A percentile compares a stretch with the other conserved stretches of the same genome.
phyloP scores from a whole-genome alignment of 306 rosid genomes.

The Crotalaria pallida region DNA sequence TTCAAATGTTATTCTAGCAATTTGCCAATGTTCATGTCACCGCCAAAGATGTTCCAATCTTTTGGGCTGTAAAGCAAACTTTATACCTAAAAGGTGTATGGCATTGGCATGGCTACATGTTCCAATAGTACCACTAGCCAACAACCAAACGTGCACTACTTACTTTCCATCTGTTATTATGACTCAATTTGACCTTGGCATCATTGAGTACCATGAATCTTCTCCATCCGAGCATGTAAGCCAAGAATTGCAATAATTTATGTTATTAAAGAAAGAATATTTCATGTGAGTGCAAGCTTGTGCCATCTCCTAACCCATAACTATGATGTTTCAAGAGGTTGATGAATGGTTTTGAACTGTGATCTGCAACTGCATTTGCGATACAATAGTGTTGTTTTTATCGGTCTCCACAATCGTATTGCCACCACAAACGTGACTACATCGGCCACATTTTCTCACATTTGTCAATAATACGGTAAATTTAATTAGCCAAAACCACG shows the following conservation, averaged over 20 bases:
- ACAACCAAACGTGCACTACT: constrained; percentile 53
- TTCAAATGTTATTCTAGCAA: constrained; percentile 6
- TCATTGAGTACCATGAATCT: constrained; percentile 24
- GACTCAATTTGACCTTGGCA: constrained; percentile 24
- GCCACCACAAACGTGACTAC: no score
- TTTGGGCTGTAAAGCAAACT: constrained; percentile 45
- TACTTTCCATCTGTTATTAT: constrained; percentile 38
- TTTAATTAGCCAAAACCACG: no score
- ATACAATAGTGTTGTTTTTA: no score
- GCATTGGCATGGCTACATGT: constrained; percentile 21
- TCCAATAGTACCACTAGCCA: constrained; percentile 37
- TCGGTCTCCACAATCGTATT: no score
- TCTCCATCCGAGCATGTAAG: constrained; percentile 18
- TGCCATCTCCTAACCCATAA: constrained; percentile 4
- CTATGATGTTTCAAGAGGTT: background rate
- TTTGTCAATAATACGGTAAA: no score
- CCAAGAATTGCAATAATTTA: constrained; percentile 20
- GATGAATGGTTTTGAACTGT: background rate
- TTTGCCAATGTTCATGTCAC: background rate
- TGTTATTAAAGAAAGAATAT: background rate
- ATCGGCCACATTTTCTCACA: no score
- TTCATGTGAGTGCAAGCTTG: constrained; percentile 8
- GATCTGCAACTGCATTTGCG: no score
- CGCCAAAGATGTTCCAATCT: constrained; percentile 12
- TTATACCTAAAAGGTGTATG: constrained; percentile 42